Evolutionary conservation across 2,329 filamentous ascomycete genomes (phyloP), one percentile per base, ranked within the genome.

Genomic region (Hypoxylon sp.): DNA sequence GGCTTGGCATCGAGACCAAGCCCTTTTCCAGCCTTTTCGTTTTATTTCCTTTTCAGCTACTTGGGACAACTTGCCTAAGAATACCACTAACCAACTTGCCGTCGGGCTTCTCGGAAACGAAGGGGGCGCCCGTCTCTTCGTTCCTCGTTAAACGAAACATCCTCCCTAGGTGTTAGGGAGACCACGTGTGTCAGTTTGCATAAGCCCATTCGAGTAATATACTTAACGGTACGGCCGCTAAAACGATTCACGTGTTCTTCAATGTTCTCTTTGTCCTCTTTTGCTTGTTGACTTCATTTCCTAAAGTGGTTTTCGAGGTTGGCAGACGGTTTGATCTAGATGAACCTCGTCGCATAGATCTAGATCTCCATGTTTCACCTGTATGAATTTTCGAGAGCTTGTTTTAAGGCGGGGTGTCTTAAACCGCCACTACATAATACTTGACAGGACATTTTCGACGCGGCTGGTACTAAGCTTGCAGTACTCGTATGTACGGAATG

Each of bases 1-100:
- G 37, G 24, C 69, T 71, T 69, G 66, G 69, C 63, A 67, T 17
- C 42, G 33, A 57, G 52, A 53, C 48, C 57, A 58, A 44, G n/a
- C 26, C 62, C 26, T 55, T 65, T 54, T 31, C 58, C 44, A 59
- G 51, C 65, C 65, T n/a, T 61, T 48, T 63, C 56, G 57, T 61
- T 64, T 66, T 55, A 63, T 66, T 68, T 57, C 58, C 55, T 55
- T 54, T 68, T 69, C 66, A 67, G 69, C 69, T 65, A 13, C 47
- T 26, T 24, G 44, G 46, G 29, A 50, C 58, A 50, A 22, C 39
- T 44, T 44, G 50, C 33, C 31, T 14, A 37, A 47, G 11, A 48
- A 50, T 17, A 55, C 19, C 56, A 33, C 29, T 44, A 29, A 53
- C 35, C 51, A 31, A 29, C 13, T 42, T 48, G 42, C 55, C 14